Evolutionary conservation across 257 asterid genomes (phyloP).

Genomic region (Paraleonurus japonicus): DNA sequence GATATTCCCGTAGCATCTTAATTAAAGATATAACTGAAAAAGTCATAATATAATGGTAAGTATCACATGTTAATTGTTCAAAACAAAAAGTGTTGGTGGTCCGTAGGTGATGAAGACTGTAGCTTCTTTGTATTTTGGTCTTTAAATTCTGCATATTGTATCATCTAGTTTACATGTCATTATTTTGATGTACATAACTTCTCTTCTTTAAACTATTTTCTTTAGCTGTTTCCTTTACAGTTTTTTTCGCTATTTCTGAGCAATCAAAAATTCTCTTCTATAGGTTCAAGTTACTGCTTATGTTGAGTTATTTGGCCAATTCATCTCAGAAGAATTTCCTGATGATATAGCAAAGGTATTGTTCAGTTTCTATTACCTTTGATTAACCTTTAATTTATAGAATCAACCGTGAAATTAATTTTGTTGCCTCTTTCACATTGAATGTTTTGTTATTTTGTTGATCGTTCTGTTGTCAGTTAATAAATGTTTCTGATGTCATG

Average conservation of each 20-base stretch:
- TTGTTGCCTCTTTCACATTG: constrained; percentile 12
- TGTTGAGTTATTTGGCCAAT: constrained; percentile 77
- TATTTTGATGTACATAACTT: neutral
- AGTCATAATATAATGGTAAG: neutral
- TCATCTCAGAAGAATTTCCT: constrained; percentile 78
- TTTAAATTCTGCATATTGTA: neutral
- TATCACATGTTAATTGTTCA: neutral
- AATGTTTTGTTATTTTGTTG: constrained; percentile 4
- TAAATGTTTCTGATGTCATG: constrained; percentile 7
- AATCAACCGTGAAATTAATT: neutral
- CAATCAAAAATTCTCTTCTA: constrained; percentile 4
- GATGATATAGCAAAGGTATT: constrained; percentile 82
- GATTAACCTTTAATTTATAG: neutral
- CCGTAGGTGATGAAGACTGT: neutral
- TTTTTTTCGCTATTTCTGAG: constrained; percentile 3
- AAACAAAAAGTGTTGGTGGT: neutral
- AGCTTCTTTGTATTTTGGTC: neutral
- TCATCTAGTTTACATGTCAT: constrained; percentile 1
- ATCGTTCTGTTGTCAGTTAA: neutral
- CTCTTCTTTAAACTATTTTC: constrained; percentile 1
- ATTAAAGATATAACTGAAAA: neutral
- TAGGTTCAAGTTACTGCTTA: constrained; percentile 77
- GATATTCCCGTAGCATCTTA: neutral
- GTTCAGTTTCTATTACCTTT: constrained; percentile 7
- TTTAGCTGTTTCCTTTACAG: neutral